Evolutionary conservation across 2,329 filamentous ascomycete species (phyloP), one percentile per base, ranked within the genome.

Genomic region (Colletotrichum sp.): DNA sequence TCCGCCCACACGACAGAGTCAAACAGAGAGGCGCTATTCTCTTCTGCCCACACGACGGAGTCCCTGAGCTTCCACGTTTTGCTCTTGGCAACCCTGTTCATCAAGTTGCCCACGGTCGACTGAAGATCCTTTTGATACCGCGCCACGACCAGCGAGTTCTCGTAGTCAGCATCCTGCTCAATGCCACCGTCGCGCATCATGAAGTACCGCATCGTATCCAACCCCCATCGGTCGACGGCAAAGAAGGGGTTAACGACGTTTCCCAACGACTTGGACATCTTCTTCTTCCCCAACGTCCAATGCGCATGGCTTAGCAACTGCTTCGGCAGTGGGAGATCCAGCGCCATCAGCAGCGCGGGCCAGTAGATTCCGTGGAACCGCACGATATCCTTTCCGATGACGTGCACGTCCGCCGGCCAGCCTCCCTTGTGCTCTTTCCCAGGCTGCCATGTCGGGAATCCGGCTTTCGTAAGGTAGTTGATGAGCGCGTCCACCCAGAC

Each of bases 311-410:
- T 95, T 4, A 99, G 88, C 36, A 99, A 91, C 78, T 93, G 92
- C 81, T 93, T 93, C 1, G 97, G 95, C 1, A 95, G 87, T 2
- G 95, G 94, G 6, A 99, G 88, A 68, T 93, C 93, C 16, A 98
- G 88, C 2, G 97, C 96, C 90, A 99, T 94, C 19, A 99, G 92
- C 80, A 99, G 94, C 5, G 97, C 97, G 0, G 97, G 97, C 97
- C 98, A 99, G 88, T 99, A 99, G 64, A 99, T 93, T 84, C 95
- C 96, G 83, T 99, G 98, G 85, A 99, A 99, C 22, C 96, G 94
- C 73, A 98, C 89, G 79, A 99, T 99, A 83, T 99, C 97, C 85
- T 99, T 99, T 65, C 97, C 97, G 71, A 99, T 93, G 30, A 99
- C 92, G 62, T 99, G 97, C 22, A 97, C 90, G 83, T 99, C 93